Base-by-base conservation (phyloP, 2,329 filamentous ascomycete genomes). In the Pseudogymnoascus sp. region DNA sequence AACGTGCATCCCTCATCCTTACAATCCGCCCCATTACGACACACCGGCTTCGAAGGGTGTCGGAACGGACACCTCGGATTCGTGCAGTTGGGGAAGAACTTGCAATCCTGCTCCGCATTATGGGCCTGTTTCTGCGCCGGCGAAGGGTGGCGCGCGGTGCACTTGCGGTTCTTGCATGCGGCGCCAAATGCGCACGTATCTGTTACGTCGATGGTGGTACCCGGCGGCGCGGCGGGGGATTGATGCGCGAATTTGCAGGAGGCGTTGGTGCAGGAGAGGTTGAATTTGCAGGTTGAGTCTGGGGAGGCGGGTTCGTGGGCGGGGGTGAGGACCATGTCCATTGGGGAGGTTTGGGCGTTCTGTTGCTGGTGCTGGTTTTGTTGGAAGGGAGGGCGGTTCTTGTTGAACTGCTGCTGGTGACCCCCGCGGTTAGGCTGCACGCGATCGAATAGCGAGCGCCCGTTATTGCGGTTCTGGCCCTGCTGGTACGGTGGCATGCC, bases 91-190 rank as follows among this genome's bases (percentile, higher is more conserved):
- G 92, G 91, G 74, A 85, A 96, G 80, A 92, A 96, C 71, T 88
- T 90, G 83, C 92, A 96, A 70, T 95, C 87, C 73, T 89, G 86
- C 73, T 94, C 89, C 63, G 85, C 82, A 75, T 96, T 89, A 72
- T 93, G 90, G 26, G 87, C 85, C 59, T 84, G 77, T 72, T 86
- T 90, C 68, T 89, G 83, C 5, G 93, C 92, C 1, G 94, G 94
- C 5, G 92, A 97, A 2, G 94, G 94, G 74, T 99, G 94, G 63
- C 91, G 89, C 31, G 84, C 92, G 7, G 89, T 89, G 71, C 94
- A 99, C 77, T 97, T 97, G 70, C 85, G 83, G 79, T 97, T 99
- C 77, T 94, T 96, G 84, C 94, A 99, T 7, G 92, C 92, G 1
- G 86, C 91, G 17, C 92, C 93, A 69, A 89, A 97, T 15, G 83